These are phyloP conservation scores for Ascoidea asiatica DNA, from an alignment of 805 yeast species.

Conservation along the genomic window DNA sequence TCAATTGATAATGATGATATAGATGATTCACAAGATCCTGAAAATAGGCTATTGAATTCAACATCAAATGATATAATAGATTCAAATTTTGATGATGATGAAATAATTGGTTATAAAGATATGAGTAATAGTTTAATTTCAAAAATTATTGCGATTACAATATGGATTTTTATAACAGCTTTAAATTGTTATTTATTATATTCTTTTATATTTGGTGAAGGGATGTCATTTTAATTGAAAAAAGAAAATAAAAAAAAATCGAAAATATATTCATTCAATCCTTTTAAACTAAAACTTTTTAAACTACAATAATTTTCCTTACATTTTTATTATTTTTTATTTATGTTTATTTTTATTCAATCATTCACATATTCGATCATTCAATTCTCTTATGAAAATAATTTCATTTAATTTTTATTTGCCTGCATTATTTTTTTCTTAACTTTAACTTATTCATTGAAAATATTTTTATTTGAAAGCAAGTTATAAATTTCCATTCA, in stretches of 20 bases:
- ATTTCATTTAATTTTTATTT: too few species aligned
- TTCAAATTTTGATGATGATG: not conserved
- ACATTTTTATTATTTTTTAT: too few species aligned
- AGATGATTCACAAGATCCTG: not conserved
- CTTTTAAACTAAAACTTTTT: not conserved
- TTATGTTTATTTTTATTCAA: too few species aligned
- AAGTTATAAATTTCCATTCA: not conserved
- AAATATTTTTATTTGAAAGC: too few species aligned
- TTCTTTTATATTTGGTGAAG: slow-evolving; percentile 32
- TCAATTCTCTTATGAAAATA: too few species aligned
- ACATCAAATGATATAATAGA: slow-evolving; percentile 8
- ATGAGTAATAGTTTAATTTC: slow-evolving; percentile 33
- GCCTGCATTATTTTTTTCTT: too few species aligned
- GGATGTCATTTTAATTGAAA: too few species aligned
- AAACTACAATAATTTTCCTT: not conserved
- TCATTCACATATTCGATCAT: too few species aligned
- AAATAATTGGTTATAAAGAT: slow-evolving; percentile 18
- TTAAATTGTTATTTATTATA: slow-evolving; percentile 54
- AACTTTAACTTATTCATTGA: too few species aligned
- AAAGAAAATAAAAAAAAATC: too few species aligned
- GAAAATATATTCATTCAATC: too few species aligned
- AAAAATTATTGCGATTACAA: slow-evolving; percentile 33
- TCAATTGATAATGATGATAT: not conserved
- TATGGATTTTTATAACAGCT: slow-evolving; percentile 59
- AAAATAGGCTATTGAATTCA: not conserved